A percentile compares a stretch with the other conserved stretches of the same genome.
phyloP scores from a whole-genome alignment of 2,329 filamentous ascomycete species.

The Calonectria leucothoes region DNA sequence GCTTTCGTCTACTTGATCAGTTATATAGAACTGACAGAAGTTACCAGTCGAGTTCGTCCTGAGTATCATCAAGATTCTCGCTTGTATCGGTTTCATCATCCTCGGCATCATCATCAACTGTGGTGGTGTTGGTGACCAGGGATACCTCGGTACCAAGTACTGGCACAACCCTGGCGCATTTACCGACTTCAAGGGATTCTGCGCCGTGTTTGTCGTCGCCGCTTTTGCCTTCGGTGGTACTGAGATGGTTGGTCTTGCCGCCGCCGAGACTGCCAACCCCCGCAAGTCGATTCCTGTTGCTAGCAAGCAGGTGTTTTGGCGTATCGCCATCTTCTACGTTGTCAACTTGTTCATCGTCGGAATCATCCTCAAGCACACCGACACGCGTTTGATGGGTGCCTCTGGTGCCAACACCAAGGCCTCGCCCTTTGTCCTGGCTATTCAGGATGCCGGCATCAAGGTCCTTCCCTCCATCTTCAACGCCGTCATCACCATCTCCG shows the following conservation, averaged over 20 bases:
- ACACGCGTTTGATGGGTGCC: constrained; percentile 70
- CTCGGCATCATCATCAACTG: constrained; percentile 88
- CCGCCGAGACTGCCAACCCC: constrained; percentile 81
- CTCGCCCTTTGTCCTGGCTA: constrained; percentile 94
- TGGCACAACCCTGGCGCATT: constrained; percentile 86
- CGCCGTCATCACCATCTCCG: constrained; percentile 89
- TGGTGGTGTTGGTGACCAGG: constrained; percentile 77
- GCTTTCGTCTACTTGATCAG: not conserved
- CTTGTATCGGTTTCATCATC: constrained; percentile 71
- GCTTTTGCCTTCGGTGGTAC: constrained; percentile 83
- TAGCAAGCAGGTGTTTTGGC: constrained; percentile 95
- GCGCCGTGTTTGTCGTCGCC: constrained; percentile 80
- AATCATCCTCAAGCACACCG: constrained; percentile 80
- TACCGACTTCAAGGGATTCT: constrained; percentile 84
- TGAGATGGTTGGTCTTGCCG: constrained; percentile 80
- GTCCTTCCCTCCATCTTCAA: constrained; percentile 92
- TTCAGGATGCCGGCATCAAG: constrained; percentile 83
- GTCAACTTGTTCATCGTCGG: constrained; percentile 85
- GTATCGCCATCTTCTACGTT: constrained; percentile 91
- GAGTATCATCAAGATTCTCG: constrained; percentile 85
- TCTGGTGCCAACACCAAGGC: constrained; percentile 74
- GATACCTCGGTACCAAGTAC: constrained; percentile 83
- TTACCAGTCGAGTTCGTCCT: constrained; percentile 82
- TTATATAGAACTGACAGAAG: not conserved
- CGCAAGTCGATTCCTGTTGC: constrained; percentile 85